A percentile compares a stretch with the other conserved stretches of the same genome.
Conservation (phyloP, 805 yeast species). For the Dipodascus geniculatus region DNA sequence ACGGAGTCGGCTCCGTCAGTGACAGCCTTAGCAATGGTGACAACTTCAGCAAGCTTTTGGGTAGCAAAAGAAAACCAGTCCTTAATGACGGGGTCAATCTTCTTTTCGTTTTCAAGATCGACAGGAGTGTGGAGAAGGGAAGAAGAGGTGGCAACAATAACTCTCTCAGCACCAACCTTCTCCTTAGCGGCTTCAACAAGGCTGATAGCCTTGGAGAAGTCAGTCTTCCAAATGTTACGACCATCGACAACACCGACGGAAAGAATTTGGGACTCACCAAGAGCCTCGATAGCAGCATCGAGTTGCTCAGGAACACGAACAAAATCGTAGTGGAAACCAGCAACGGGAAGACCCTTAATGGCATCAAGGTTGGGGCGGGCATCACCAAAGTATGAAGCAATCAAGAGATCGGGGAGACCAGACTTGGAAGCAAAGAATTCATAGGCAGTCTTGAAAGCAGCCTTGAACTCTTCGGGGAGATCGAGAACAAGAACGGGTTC, state of each 20-base stretch:
- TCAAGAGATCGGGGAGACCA: slow-evolving; percentile 64
- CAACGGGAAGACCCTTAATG: slow-evolving; percentile 80
- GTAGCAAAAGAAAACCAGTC: slow-evolving; percentile 98
- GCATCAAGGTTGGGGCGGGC: slow-evolving; percentile 92
- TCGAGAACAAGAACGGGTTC: slow-evolving; percentile 96
- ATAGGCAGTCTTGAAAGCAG: slow-evolving; percentile 83
- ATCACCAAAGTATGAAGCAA: slow-evolving; percentile 96
- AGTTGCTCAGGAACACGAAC: slow-evolving; percentile 95
- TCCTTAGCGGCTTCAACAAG: slow-evolving; percentile 72
- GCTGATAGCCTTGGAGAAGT: slow-evolving; percentile 76
- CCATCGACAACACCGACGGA: slow-evolving; percentile 98
- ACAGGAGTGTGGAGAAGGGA: slow-evolving; percentile 98
- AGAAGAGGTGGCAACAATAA: slow-evolving; percentile 87
- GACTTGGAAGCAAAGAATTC: slow-evolving; percentile 56
- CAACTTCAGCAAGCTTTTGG: slow-evolving; percentile 90
- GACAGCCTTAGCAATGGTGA: slow-evolving; percentile 75
- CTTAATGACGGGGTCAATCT: slow-evolving; percentile 82
- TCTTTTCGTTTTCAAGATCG: slow-evolving; percentile 84
- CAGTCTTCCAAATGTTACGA: slow-evolving; percentile 99
- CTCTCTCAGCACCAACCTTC: slow-evolving; percentile 62
- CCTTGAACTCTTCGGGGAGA: slow-evolving; percentile 71
- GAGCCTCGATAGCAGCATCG: slow-evolving; percentile 60
- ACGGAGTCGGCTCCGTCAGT: slow-evolving; percentile 63
- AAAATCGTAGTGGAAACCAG: slow-evolving; percentile 94
- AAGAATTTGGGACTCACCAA: slow-evolving; percentile 60